A percentile compares a stretch with the other conserved stretches of the same genome.
Conservation (phyloP, 768 basidiomycete genomes). For the Mycena leptocephala region DNA sequence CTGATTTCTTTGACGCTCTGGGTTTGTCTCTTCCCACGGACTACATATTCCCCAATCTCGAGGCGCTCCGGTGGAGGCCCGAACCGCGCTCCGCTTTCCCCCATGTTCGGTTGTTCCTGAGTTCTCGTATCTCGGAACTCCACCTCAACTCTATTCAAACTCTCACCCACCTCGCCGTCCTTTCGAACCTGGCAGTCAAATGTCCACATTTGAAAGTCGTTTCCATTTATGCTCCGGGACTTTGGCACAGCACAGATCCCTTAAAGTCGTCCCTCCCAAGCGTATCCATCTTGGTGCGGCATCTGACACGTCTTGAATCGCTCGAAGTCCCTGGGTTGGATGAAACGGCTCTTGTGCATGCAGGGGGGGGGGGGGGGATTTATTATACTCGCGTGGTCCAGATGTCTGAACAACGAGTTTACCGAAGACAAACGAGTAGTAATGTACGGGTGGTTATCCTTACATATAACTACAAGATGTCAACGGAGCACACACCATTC, state of each 20-base stretch:
- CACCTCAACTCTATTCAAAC: neutral
- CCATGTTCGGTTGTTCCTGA: neutral
- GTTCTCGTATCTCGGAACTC: neutral
- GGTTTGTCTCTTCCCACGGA: neutral
- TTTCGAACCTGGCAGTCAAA: neutral
- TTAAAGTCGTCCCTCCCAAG: neutral
- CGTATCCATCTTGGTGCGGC: neutral
- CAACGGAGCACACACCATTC: no score
- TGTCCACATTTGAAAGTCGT: neutral
- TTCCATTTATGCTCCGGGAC: neutral
- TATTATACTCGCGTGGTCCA: no score
- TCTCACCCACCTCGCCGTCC: neutral
- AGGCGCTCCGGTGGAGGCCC: neutral
- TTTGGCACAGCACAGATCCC: neutral
- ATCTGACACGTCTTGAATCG: neutral
- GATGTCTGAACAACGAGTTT: no score
- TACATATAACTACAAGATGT: no score
- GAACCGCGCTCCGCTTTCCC: neutral
- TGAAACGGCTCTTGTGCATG: neutral
- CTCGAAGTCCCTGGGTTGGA: neutral
- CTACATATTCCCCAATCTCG: constrained; percentile 4
- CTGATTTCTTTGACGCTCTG: neutral
- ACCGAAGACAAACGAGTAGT: no score
- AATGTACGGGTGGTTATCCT: no score
- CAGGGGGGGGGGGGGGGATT: no score